phyloP scores from a whole-genome alignment of 345 rosid genomes.

The Carallia brachiata region DNA sequence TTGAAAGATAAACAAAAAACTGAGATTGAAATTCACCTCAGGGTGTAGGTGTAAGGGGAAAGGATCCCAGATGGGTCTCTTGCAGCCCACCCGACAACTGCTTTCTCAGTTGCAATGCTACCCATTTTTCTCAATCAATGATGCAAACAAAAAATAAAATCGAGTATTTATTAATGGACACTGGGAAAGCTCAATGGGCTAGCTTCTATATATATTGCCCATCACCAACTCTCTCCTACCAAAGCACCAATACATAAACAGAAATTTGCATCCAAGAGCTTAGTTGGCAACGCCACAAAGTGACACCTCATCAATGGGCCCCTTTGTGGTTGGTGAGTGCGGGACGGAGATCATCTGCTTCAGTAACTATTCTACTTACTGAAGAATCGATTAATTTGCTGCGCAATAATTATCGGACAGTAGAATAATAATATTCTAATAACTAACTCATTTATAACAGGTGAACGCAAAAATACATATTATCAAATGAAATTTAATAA shows the following conservation, averaged over 20 bases:
- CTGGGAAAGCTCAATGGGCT: neutral
- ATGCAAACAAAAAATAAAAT: neutral
- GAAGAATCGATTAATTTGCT: too few species aligned
- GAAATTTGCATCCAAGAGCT: neutral
- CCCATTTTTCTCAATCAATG: conserved; percentile 14
- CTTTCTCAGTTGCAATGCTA: conserved; percentile 31
- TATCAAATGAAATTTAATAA: too few species aligned
- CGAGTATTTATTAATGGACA: neutral
- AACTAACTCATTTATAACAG: too few species aligned
- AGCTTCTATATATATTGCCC: neutral
- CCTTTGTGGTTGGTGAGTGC: neutral
- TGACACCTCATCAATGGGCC: neutral
- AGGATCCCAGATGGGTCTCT: conserved; percentile 47
- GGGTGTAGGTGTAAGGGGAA: conserved; percentile 47
- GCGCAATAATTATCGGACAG: too few species aligned
- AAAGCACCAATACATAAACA: neutral
- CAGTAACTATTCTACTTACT: neutral
- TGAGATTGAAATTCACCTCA: conserved; percentile 30
- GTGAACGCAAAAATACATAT: too few species aligned
- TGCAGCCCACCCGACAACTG: conserved; percentile 54
- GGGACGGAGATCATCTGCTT: neutral
- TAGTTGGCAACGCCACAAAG: too few species aligned
- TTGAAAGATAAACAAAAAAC: neutral
- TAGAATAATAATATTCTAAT: too few species aligned
- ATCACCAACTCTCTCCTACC: neutral